phyloP scores from a whole-genome alignment of 768 basidiomycete genomes.

The Pleurotus sapidus region DNA sequence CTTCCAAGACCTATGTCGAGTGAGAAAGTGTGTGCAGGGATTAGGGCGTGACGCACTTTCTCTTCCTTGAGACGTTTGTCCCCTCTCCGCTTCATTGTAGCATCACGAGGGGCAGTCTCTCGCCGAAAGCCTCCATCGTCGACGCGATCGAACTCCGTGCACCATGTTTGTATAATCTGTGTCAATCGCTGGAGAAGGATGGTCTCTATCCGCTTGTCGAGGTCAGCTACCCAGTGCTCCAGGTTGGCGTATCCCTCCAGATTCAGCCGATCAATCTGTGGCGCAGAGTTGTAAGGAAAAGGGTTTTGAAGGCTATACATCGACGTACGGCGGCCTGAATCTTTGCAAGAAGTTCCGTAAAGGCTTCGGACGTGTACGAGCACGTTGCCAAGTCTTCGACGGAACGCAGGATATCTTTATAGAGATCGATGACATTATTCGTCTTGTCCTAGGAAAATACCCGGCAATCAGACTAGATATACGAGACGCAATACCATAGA shows the following conservation, averaged over 20 bases:
- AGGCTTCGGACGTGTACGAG: constrained; percentile 79
- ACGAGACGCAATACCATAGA: constrained; percentile 2
- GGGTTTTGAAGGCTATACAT: background rate
- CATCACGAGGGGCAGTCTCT: constrained; percentile 50
- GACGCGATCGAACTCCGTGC: constrained; percentile 74
- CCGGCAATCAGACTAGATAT: background rate
- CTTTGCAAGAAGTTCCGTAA: constrained; percentile 71
- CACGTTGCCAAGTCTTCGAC: constrained; percentile 90
- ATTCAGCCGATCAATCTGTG: constrained; percentile 88
- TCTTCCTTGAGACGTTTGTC: constrained; percentile 78
- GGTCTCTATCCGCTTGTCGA: constrained; percentile 79
- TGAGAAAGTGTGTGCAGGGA: background rate
- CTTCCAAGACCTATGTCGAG: constrained; percentile 58
- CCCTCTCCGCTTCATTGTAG: constrained; percentile 60
- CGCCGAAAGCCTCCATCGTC: constrained; percentile 68
- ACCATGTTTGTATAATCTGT: constrained; percentile 85
- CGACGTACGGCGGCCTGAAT: constrained; percentile 79
- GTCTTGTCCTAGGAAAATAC: constrained; percentile 73
- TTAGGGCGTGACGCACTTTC: constrained; percentile 45
- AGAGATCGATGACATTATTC: constrained; percentile 88
- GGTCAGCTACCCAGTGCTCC: constrained; percentile 86
- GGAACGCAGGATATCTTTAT: constrained; percentile 78
- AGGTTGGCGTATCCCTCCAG: constrained; percentile 95
- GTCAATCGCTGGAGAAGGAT: constrained; percentile 74
- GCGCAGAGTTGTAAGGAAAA: background rate